Evolutionary conservation across 2,329 filamentous ascomycete genomes (phyloP).

Genomic region (Cadophora luteo-olivacea): DNA sequence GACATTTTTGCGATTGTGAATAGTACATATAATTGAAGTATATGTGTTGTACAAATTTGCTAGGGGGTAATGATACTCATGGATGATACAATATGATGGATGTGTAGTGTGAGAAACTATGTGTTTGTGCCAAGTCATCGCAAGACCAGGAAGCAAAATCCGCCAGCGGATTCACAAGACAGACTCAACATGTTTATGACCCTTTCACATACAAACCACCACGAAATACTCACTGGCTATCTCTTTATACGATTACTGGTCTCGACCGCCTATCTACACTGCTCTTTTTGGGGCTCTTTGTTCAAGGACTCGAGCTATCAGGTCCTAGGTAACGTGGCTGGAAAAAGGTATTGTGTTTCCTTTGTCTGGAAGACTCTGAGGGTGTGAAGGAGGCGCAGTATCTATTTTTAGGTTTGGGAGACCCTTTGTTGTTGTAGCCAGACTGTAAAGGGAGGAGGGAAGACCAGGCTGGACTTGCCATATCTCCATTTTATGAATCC

Average conservation of each 20-base stretch:
- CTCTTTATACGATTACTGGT: neutral
- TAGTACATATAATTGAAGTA: neutral
- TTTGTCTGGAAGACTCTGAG: neutral
- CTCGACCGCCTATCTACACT: neutral
- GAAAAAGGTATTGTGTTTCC: conserved; percentile 7
- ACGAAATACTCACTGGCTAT: neutral
- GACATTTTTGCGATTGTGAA: conserved; percentile 10
- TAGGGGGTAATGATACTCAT: too few relatives aligned
- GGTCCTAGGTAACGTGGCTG: neutral
- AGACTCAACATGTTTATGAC: neutral
- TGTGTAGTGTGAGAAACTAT: conserved; percentile 3
- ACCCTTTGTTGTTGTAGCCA: neutral
- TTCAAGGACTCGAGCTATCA: neutral
- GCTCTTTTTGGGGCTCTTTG: neutral
- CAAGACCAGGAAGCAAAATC: neutral
- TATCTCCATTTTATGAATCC: neutral
- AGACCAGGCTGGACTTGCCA: neutral
- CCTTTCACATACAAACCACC: neutral
- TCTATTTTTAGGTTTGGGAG: neutral
- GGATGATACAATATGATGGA: too few relatives aligned
- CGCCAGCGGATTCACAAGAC: neutral
- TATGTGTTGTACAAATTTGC: conserved; percentile 16
- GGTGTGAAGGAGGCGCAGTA: neutral
- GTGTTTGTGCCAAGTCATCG: neutral
- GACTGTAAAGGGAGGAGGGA: neutral